These are phyloP conservation scores for Tephrocybe rancida DNA, from an alignment of 768 basidiomycete genomes.

Conservation along the genomic window DNA sequence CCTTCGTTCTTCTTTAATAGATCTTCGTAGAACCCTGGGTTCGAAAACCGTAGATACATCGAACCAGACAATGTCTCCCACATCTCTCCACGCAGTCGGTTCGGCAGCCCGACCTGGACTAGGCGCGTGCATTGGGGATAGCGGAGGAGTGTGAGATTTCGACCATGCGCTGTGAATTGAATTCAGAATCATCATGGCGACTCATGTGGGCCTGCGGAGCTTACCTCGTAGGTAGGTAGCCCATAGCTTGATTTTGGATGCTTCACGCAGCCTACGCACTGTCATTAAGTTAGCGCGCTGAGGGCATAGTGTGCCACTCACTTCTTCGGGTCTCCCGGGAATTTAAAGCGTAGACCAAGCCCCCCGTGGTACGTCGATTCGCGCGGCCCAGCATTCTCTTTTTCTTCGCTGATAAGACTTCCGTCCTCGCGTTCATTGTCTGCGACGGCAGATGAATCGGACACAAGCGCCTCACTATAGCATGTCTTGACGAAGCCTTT, in stretches of 20 bases:
- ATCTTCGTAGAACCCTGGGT: slow-evolving; percentile 80
- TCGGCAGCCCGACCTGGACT: slow-evolving; percentile 95
- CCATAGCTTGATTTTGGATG: slow-evolving; percentile 96
- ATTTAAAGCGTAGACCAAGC: slow-evolving; percentile 81
- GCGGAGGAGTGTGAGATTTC: slow-evolving; percentile 91
- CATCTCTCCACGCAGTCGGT: slow-evolving; percentile 92
- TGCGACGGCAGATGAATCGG: slow-evolving; percentile 53
- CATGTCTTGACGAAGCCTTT: slow-evolving; percentile 91
- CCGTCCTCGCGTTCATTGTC: slow-evolving; percentile 74
- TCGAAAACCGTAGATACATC: slow-evolving; percentile 83
- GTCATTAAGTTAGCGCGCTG: slow-evolving; percentile 4
- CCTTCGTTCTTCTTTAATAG: slow-evolving; percentile 80
- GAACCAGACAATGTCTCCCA: slow-evolving; percentile 98
- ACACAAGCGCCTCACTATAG: slow-evolving; percentile 89
- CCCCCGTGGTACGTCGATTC: slow-evolving; percentile 74
- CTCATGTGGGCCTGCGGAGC: slow-evolving; percentile 20
- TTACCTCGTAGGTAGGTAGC: slow-evolving; percentile 80
- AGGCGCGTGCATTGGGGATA: slow-evolving; percentile 98
- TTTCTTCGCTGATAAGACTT: slow-evolving; percentile 57
- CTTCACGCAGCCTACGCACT: slow-evolving; percentile 71
- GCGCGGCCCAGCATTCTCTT: slow-evolving; percentile 44
- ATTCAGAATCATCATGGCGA: background rate
- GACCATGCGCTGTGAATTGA: slow-evolving; percentile 72
- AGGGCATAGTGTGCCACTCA: slow-evolving; percentile 32
- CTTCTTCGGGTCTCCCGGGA: slow-evolving; percentile 93